Evolutionary conservation across 2,329 filamentous ascomycete species (phyloP).

Genomic region (Ceratocystis papillata): DNA sequence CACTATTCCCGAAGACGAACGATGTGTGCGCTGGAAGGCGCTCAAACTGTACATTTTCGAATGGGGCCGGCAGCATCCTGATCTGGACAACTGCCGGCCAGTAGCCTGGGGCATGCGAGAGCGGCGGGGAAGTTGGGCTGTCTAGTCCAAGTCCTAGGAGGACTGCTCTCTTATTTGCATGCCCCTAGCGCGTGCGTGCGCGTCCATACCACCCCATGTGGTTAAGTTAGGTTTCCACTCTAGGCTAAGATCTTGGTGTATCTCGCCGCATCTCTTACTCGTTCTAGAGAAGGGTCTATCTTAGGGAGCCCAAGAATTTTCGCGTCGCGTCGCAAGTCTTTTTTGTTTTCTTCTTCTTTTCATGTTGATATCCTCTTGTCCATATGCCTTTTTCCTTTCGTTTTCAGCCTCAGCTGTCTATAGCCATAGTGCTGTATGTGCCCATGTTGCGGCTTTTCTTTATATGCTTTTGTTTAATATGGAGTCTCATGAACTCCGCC

Average conservation of each 20-base stretch:
- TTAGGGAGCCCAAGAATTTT: background rate
- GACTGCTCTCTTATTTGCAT: background rate
- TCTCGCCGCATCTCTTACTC: too few species aligned
- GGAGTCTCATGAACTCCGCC: background rate
- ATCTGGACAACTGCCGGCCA: constrained; percentile 48
- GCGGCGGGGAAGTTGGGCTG: constrained; percentile 61
- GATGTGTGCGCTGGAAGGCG: constrained; percentile 67
- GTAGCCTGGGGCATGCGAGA: constrained; percentile 58
- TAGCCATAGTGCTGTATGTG: background rate
- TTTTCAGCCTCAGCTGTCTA: background rate
- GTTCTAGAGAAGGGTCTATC: too few species aligned
- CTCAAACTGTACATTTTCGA: constrained; percentile 73
- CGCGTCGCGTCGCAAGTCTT: background rate
- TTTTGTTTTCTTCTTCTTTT: constrained; percentile 1
- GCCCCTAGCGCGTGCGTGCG: too few species aligned
- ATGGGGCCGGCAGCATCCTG: constrained; percentile 80
- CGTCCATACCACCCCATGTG: too few species aligned
- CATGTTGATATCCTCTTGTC: constrained; percentile 6
- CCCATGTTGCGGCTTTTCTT: background rate
- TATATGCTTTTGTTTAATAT: constrained; percentile 8
- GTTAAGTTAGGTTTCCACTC: too few species aligned
- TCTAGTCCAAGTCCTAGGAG: constrained; percentile 33
- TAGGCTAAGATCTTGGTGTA: too few species aligned
- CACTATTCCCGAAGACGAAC: constrained; percentile 31
- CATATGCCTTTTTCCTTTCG: background rate